A percentile compares a stretch with the other conserved stretches of the same genome.
These are phyloP conservation scores for Iris pallida DNA, from an alignment of 116 monocot species.

Conservation along the genomic window DNA sequence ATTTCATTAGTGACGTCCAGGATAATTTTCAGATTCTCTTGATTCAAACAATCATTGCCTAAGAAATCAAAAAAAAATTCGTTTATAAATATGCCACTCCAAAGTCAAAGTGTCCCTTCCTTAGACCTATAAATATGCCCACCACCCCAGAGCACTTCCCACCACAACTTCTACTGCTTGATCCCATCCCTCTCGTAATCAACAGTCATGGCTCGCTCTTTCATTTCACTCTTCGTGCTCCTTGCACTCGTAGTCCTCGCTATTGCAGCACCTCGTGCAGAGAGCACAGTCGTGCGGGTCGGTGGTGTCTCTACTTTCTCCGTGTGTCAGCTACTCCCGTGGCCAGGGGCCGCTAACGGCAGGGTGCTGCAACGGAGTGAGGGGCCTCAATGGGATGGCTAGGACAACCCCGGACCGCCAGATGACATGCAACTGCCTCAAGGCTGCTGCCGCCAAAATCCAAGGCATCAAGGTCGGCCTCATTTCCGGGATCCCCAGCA, in stretches of 20 bases:
- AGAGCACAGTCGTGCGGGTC: background rate
- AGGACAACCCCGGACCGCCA: conserved; percentile 13
- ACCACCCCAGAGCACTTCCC: no score
- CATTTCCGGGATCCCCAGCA: conserved; percentile 20
- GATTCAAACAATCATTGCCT: no score
- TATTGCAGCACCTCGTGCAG: background rate
- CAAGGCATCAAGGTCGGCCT: background rate
- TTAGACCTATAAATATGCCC: no score
- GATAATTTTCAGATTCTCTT: no score
- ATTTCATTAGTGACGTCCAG: no score
- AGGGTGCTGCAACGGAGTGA: conserved; percentile 21
- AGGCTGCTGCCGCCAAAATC: conserved; percentile 1
- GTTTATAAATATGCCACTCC: no score
- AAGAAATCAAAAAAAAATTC: no score
- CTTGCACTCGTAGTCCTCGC: background rate
- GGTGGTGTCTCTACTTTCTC: background rate
- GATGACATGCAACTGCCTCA: conserved; percentile 26
- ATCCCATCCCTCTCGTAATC: no score
- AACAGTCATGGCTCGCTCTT: conserved; percentile 6
- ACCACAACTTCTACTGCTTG: no score
- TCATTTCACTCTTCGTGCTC: background rate
- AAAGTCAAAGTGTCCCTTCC: no score
- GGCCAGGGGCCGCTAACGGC: background rate
- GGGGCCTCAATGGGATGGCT: background rate
- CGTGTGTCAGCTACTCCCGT: conserved; percentile 12